Conservation (phyloP, 2,329 filamentous ascomycete species). For the Arthroderma uncinatum region DNA sequence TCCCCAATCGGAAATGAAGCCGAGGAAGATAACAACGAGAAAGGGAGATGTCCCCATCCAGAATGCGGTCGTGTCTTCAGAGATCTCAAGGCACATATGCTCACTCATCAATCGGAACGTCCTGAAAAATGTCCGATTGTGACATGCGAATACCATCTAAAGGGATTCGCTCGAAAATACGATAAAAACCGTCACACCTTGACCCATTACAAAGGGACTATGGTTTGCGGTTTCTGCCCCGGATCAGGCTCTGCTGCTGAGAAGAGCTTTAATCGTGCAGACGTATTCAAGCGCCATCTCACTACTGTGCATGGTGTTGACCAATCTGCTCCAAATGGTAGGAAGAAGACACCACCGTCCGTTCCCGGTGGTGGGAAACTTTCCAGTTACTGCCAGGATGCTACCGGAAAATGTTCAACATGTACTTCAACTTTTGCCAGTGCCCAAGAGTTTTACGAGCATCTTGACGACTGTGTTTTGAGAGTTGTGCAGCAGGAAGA, state of each 20-base stretch:
- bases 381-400: conserved; percentile 60
- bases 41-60: conserved; percentile 64
- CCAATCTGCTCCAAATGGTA: conserved; percentile 82
- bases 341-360: conserved; percentile 53
- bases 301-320: conserved; percentile 86
- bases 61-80: conserved; percentile 82
- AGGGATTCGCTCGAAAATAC: conserved; percentile 90
- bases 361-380: conserved; percentile 49
- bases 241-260: conserved; percentile 78
- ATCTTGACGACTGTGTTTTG: conserved; percentile 63
- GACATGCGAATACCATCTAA: conserved; percentile 82
- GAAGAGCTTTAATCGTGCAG: conserved; percentile 91
- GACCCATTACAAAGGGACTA: conserved; percentile 93
- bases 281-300: conserved; percentile 90
- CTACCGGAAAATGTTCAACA: conserved; percentile 81
- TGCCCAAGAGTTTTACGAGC: conserved; percentile 95
- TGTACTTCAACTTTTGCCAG: conserved; percentile 74
- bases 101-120: conserved; percentile 81
- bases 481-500: conserved; percentile 52
- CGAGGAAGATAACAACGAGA: conserved; percentile 51
- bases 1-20: conserved; percentile 44
- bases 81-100: conserved; percentile 85
- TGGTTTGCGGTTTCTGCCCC: conserved; percentile 92
- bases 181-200: conserved; percentile 92
- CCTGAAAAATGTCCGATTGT: conserved; percentile 91